Conservation (phyloP, 2,329 filamentous ascomycete genomes). For the Colletotrichum sublineola region DNA sequence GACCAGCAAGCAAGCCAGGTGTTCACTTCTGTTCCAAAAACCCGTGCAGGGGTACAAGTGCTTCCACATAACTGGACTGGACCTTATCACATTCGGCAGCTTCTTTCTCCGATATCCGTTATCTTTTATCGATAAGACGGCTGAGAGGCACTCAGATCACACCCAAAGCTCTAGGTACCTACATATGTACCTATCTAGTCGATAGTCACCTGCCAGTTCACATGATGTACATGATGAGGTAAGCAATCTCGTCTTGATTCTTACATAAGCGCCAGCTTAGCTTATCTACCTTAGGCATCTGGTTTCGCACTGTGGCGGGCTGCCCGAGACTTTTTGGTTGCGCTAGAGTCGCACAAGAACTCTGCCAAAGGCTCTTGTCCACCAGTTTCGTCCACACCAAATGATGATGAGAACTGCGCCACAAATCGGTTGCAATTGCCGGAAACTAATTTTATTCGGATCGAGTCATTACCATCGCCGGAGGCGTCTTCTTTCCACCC, state of each 20-base stretch:
- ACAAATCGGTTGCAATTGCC: slow-evolving; percentile 21
- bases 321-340: slow-evolving; percentile 38
- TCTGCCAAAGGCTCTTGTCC: slow-evolving; percentile 34
- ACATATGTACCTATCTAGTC: neutral
- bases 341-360: slow-evolving; percentile 36
- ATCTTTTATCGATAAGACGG: slow-evolving; percentile 27
- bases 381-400: slow-evolving; percentile 30
- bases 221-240: neutral
- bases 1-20: slow-evolving; percentile 43
- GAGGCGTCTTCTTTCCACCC: slow-evolving; percentile 8
- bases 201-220: neutral
- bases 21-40: slow-evolving; percentile 42
- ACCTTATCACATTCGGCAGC: slow-evolving; percentile 16
- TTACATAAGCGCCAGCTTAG: slow-evolving; percentile 1
- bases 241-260: neutral
- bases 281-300: too few species aligned
- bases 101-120: slow-evolving; percentile 40
- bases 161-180: neutral
- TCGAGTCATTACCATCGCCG: slow-evolving; percentile 14
- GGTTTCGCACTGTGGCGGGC: slow-evolving; percentile 26
- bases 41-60: slow-evolving; percentile 35
- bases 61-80: slow-evolving; percentile 1
- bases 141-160: slow-evolving; percentile 12
- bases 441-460: slow-evolving; percentile 11
- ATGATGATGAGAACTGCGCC: slow-evolving; percentile 36